A percentile compares a stretch with the other conserved stretches of the same genome.
These are phyloP conservation scores for Chenopodium suecicum DNA, from an alignment of 148 eudicot genomes.

Conservation along the genomic window DNA sequence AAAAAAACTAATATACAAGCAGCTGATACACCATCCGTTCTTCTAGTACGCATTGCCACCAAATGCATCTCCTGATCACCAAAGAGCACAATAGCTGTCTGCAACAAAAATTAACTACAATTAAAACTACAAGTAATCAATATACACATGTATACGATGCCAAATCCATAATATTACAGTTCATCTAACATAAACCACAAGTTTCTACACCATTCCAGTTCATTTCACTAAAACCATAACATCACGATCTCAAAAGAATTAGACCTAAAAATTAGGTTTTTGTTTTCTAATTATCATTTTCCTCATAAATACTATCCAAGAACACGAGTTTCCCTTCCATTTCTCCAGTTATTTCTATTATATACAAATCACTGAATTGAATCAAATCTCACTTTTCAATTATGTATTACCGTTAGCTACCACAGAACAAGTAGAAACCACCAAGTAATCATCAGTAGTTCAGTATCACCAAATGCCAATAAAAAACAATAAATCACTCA, in stretches of 20 bases:
- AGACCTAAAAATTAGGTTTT: neutral
- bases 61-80: conserved; percentile 82
- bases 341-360: neutral
- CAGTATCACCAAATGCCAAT: too few species aligned
- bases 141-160: neutral
- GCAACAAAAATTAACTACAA: conserved; percentile 19
- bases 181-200: neutral
- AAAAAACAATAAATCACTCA: neutral
- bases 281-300: neutral
- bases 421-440: neutral
- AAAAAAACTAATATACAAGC: conserved; percentile 86
- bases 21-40: conserved; percentile 35
- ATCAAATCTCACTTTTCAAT: conserved; percentile 23
- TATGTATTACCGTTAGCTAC: neutral
- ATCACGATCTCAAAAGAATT: neutral
- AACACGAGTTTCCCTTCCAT: neutral
- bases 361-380: too few species aligned
- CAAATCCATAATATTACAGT: neutral
- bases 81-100: conserved; percentile 75
- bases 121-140: neutral
- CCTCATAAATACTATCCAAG: neutral
- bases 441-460: neutral
- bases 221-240: neutral
- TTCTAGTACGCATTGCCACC: conserved; percentile 88
- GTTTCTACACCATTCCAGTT: neutral